Evolutionary conservation across 441 rosid species (phyloP), one percentile per base, ranked within the genome.

Genomic region (Adansonia gregorii): DNA sequence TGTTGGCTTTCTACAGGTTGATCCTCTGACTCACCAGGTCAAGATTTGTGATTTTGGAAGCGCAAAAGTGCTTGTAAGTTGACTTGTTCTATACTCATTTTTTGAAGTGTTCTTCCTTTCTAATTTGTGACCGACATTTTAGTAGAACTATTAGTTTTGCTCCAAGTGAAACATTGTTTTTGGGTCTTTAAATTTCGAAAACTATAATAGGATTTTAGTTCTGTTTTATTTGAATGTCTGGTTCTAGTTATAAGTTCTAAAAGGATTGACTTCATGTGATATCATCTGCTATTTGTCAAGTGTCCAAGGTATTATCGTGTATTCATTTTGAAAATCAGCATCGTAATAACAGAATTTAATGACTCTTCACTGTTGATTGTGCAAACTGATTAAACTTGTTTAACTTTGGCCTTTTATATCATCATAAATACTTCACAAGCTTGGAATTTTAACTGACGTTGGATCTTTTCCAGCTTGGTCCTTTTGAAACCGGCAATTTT

Each of bases 41-140:
- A 97, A 97, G 85, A 90, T 97, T 76, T 97, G 99, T 67, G 99
- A 97, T 83, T 97, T 97, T 87, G 99, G 99, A 75, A 97, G 99
- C 78, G 99, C 99, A 35, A 97, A 97, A 90, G 97, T 89, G 86
- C 91, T 97, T 31, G 99, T 94, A 87, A 78, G 92, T 82, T 60
- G n/a, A 41, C 39, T 15, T 65, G 31, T 27, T 74, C 1, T 10
- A 17, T 72, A 61, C 24, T 59, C 15, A 17, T 11, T 14, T 24
- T 59, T 35, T 2, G 2, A 15, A n/a, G 22, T 52, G 19, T 24
- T 69, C 45, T 15, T 9, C 58, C 49, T 8, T 43, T 49, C 22
- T 20, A 19, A 49, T 41, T 43, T 51, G 8, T 63, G 5, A 11
- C 19, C 3, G 8, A 35, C 10, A 35, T 5, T 63, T 65, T 69